phyloP scores from a whole-genome alignment of 106 monocot genomes.

The Dendrobium nobile region DNA sequence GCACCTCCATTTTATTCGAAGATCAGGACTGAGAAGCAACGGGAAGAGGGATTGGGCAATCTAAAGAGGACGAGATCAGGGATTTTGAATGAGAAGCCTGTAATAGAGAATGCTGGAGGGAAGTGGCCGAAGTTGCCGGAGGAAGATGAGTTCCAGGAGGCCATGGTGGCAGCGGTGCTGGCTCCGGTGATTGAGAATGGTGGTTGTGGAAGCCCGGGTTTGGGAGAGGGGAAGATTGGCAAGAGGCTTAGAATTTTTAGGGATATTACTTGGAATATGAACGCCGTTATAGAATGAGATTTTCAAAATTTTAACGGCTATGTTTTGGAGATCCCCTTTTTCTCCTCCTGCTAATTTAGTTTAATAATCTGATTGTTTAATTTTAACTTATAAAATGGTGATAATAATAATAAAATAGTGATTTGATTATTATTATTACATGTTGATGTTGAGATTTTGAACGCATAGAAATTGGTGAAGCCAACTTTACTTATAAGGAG shows the following conservation, averaged over 20 bases:
- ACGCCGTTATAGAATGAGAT: neutral
- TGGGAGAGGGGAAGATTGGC: conserved; percentile 46
- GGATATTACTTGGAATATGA: conserved; percentile 43
- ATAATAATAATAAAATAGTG: no score
- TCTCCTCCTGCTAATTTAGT: conserved; percentile 1
- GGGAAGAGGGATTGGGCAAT: conserved; percentile 34
- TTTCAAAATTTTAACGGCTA: neutral
- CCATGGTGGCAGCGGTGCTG: conserved; percentile 66
- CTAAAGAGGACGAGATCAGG: conserved; percentile 74
- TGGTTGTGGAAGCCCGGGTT: conserved; percentile 13
- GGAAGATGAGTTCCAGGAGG: conserved; percentile 59
- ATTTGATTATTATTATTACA: neutral
- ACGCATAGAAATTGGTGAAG: no score
- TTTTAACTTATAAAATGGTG: neutral
- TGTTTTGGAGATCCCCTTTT: neutral
- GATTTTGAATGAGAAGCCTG: conserved; percentile 16
- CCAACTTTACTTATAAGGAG: no score
- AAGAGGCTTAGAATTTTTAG: conserved; percentile 80
- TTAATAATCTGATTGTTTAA: neutral
- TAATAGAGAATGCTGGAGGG: conserved; percentile 2
- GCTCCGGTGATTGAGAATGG: conserved; percentile 57
- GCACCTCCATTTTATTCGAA: conserved; percentile 67
- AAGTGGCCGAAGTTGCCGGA: conserved; percentile 67
- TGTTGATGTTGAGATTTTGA: no score
- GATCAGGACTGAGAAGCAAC: neutral